These are phyloP conservation scores for Colletotrichum paranaense DNA, from an alignment of 2,329 filamentous ascomycete species.

Conservation along the genomic window DNA sequence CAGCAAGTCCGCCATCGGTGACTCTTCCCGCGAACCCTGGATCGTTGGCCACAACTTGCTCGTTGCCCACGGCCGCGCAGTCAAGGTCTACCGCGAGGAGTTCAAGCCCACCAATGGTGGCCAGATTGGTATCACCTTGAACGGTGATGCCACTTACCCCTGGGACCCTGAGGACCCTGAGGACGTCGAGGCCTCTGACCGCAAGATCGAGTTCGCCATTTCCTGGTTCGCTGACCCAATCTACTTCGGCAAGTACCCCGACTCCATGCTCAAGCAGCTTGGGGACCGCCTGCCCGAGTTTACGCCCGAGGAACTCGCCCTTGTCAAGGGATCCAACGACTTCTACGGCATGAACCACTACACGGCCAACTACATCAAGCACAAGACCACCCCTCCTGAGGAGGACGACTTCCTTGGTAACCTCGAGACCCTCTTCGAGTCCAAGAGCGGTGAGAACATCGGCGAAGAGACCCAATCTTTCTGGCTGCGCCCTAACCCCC, in stretches of 20 bases:
- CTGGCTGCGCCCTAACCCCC: slow-evolving; percentile 82
- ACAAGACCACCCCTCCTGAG: slow-evolving; percentile 70
- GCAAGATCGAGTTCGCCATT: slow-evolving; percentile 89
- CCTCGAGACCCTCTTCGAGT: slow-evolving; percentile 76
- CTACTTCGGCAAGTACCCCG: slow-evolving; percentile 86
- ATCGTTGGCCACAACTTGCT: slow-evolving; percentile 84
- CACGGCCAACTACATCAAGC: slow-evolving; percentile 87
- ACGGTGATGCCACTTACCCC: slow-evolving; percentile 85
- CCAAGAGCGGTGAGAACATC: slow-evolving; percentile 79
- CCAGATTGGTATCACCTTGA: slow-evolving; percentile 88
- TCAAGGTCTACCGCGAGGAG: slow-evolving; percentile 85
- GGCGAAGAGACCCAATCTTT: slow-evolving; percentile 85
- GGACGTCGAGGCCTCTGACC: slow-evolving; percentile 80
- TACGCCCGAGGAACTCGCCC: slow-evolving; percentile 75
- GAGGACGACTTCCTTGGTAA: slow-evolving; percentile 80
- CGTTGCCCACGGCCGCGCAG: slow-evolving; percentile 82
- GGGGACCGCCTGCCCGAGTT: slow-evolving; percentile 81
- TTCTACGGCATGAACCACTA: slow-evolving; percentile 98
- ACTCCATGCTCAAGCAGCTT: slow-evolving; percentile 84
- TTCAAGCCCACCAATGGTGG: slow-evolving; percentile 80
- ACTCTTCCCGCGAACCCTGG: slow-evolving; percentile 84
- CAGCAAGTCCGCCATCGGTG: slow-evolving; percentile 75
- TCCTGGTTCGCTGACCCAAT: slow-evolving; percentile 91
- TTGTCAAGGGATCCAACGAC: slow-evolving; percentile 90
- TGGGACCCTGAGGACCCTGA: slow-evolving; percentile 82